Percentiles rank a stretch among this genome's conserved stretches.
These are phyloP conservation scores for Umbelopsis sp. DNA, from an alignment of 192 early-diverging fungal genomes.

Conservation along the genomic window DNA sequence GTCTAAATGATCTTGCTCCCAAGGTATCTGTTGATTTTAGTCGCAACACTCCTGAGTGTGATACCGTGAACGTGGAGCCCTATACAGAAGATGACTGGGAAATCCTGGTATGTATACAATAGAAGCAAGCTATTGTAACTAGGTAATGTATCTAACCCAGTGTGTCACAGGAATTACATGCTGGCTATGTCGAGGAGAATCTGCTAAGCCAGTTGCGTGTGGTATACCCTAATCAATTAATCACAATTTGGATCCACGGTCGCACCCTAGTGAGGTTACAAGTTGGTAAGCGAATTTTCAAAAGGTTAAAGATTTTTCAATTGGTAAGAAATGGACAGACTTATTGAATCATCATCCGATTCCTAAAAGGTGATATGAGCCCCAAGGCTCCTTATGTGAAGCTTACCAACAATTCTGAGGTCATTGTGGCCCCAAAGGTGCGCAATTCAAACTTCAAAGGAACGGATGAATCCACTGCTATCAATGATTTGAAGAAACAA, in stretches of 20 bases:
- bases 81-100: slow-evolving; percentile 79
- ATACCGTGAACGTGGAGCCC: slow-evolving; percentile 68
- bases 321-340: background rate
- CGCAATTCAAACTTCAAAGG: slow-evolving; percentile 37
- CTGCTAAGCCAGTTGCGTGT: slow-evolving; percentile 71
- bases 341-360: background rate
- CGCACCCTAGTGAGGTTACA: slow-evolving; percentile 64
- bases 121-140: background rate
- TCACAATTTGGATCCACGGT: slow-evolving; percentile 75
- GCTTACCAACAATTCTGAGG: slow-evolving; percentile 67
- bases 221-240: slow-evolving; percentile 63
- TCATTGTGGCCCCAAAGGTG: slow-evolving; percentile 74
- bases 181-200: slow-evolving; percentile 71
- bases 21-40: slow-evolving; percentile 64
- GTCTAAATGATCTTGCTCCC: background rate
- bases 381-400: slow-evolving; percentile 51
- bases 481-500: slow-evolving; percentile 34
- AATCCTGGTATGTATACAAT: slow-evolving; percentile 55
- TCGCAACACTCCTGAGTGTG: slow-evolving; percentile 53
- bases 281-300: slow-evolving; percentile 56
- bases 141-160: background rate
- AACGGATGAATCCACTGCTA: slow-evolving; percentile 29
- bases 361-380: slow-evolving; percentile 48
- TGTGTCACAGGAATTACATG: slow-evolving; percentile 60
- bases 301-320: background rate